Evolutionary conservation across 148 eudicot genomes (phyloP).

Genomic region (Beta vulgaris): DNA sequence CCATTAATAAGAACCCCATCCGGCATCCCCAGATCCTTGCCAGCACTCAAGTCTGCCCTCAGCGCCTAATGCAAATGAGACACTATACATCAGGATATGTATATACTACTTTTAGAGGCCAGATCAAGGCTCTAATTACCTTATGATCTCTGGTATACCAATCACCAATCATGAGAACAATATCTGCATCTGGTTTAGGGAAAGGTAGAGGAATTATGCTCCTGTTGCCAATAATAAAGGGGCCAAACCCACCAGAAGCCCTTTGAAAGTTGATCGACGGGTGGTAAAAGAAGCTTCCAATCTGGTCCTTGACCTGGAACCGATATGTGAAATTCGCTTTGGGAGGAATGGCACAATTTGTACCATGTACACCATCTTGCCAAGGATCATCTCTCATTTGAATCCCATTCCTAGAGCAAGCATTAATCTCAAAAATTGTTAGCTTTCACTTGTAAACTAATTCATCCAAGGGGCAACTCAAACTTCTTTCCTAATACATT

Average conservation of each 20-base stretch:
- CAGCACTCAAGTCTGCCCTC: slow-evolving; percentile 56
- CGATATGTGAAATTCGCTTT: slow-evolving; percentile 75
- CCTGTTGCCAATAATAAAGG: slow-evolving; percentile 61
- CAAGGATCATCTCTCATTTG: slow-evolving; percentile 83
- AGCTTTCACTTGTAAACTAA: not conserved
- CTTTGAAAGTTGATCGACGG: slow-evolving; percentile 85
- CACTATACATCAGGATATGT: not conserved
- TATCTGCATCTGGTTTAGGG: slow-evolving; percentile 73
- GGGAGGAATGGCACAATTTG: slow-evolving; percentile 87
- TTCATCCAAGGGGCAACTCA: not conserved
- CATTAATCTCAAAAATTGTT: not conserved
- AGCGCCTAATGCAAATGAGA: slow-evolving; percentile 45
- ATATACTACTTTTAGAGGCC: not conserved
- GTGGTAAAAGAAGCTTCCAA: slow-evolving; percentile 82
- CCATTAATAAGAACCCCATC: slow-evolving; percentile 98
- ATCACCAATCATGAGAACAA: slow-evolving; percentile 79
- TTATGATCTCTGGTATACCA: slow-evolving; percentile 84
- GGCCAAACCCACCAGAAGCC: slow-evolving; percentile 88
- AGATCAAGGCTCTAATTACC: slow-evolving; percentile 34
- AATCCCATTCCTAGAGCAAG: slow-evolving; percentile 63
- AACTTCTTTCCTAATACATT: not conserved
- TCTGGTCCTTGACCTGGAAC: slow-evolving; percentile 93
- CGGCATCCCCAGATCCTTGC: slow-evolving; percentile 78
- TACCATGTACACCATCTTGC: slow-evolving; percentile 91
- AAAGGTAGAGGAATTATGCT: slow-evolving; percentile 59